Conservation (phyloP, 495 filamentous ascomycete species). For the Cercophora newfieldiana region DNA sequence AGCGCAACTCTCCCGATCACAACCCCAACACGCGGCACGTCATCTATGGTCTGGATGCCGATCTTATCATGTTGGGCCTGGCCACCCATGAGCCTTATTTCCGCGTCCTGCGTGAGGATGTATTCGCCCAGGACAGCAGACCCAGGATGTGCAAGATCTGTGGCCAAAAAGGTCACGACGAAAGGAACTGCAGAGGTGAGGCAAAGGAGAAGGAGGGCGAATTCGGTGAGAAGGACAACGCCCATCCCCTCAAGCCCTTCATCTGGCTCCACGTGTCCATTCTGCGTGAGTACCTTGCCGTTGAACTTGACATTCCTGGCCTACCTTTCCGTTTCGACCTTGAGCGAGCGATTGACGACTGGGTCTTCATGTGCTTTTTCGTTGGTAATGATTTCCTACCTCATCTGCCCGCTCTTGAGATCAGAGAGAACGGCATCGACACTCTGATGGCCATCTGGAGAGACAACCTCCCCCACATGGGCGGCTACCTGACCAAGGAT, state of each 20-base stretch:
- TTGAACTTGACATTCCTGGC: slow-evolving; percentile 78
- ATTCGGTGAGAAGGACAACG: slow-evolving; percentile 78
- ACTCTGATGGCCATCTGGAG: slow-evolving; percentile 94
- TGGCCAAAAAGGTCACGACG: slow-evolving; percentile 86
- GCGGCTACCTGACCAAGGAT: slow-evolving; percentile 92
- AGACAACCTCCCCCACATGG: slow-evolving; percentile 88
- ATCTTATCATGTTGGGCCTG: slow-evolving; percentile 98
- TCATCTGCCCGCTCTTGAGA: slow-evolving; percentile 93
- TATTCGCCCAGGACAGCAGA: slow-evolving; percentile 87
- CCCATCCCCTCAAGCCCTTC: slow-evolving; percentile 75
- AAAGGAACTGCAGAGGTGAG: slow-evolving; percentile 76
- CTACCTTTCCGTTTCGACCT: slow-evolving; percentile 80
- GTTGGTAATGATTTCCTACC: slow-evolving; percentile 99
- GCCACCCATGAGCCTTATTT: slow-evolving; percentile 98
- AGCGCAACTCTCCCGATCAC: slow-evolving; percentile 84
- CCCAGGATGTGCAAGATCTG: slow-evolving; percentile 79
- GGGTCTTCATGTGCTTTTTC: slow-evolving; percentile 99
- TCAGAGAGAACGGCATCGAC: slow-evolving; percentile 95
- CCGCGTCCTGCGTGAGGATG: slow-evolving; percentile 93
- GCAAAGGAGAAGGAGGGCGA: slow-evolving; percentile 83
- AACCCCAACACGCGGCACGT: slow-evolving; percentile 97
- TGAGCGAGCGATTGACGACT: slow-evolving; percentile 96
- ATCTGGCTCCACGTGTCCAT: slow-evolving; percentile 97
- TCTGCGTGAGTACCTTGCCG: slow-evolving; percentile 88
- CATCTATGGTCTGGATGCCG: slow-evolving; percentile 93